A percentile compares a stretch with the other conserved stretches of the same genome.
These are phyloP conservation scores for Myotisia sp. DNA, from an alignment of 2,329 filamentous ascomycete genomes.

Conservation along the genomic window DNA sequence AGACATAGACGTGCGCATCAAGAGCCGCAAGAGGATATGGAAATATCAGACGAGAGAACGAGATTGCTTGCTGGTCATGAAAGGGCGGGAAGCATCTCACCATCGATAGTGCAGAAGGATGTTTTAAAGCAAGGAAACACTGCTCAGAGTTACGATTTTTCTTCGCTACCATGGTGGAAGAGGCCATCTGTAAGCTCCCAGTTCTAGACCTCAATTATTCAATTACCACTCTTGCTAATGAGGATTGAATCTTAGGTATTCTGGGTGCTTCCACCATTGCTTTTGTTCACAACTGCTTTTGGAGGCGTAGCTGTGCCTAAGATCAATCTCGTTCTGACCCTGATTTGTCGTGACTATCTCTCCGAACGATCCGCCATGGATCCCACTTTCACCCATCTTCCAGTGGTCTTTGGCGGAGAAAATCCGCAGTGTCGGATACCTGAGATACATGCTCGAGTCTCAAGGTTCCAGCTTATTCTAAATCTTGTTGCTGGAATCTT, in stretches of 20 bases:
- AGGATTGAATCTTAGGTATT: constrained; percentile 45
- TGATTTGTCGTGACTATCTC: constrained; percentile 76
- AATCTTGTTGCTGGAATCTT: constrained; percentile 61
- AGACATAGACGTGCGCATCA: too few relatives aligned
- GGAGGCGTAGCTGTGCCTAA: constrained; percentile 76
- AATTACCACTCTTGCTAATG: not conserved
- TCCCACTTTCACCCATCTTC: constrained; percentile 46
- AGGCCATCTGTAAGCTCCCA: constrained; percentile 33
- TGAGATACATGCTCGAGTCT: constrained; percentile 61
- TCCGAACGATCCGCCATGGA: constrained; percentile 48
- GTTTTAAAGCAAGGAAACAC: not conserved
- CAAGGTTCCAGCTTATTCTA: constrained; percentile 63
- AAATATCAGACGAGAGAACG: constrained; percentile 5
- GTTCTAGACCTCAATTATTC: constrained; percentile 5
- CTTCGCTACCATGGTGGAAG: constrained; percentile 27
- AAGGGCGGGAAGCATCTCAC: too few relatives aligned
- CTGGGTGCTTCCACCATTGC: constrained; percentile 71
- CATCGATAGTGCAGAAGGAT: not conserved
- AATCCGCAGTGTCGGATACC: constrained; percentile 70
- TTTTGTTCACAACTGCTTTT: constrained; percentile 71
- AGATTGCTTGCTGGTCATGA: constrained; percentile 4
- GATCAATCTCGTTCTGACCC: constrained; percentile 67
- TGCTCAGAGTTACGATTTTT: not conserved
- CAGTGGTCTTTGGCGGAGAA: constrained; percentile 51
- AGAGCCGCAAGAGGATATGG: constrained; percentile 1